phyloP scores from a whole-genome alignment of 2,329 filamentous ascomycete genomes.

The Pyricularia sp. region DNA sequence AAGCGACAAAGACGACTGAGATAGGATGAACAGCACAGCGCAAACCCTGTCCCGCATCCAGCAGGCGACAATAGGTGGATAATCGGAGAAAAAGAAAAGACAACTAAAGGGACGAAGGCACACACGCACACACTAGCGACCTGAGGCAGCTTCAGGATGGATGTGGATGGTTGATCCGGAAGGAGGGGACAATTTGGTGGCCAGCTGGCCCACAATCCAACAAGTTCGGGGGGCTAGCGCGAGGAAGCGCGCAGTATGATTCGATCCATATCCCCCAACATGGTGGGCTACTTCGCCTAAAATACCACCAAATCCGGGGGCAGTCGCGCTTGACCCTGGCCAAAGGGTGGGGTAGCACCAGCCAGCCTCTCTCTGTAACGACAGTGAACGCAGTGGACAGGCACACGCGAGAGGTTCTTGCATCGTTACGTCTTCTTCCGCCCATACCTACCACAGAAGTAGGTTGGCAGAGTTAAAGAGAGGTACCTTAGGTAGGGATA shows the following conservation, averaged over 20 bases:
- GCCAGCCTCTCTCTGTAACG: not conserved
- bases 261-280: not conserved
- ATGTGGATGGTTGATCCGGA: not conserved
- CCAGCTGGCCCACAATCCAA: not conserved
- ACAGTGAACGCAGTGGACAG: not conserved
- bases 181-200: not conserved
- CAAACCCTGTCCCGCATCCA: not conserved
- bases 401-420: not conserved
- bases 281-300: not conserved
- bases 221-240: not conserved
- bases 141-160: not conserved
- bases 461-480: too few relatives aligned
- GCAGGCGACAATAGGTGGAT: not conserved
- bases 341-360: not conserved
- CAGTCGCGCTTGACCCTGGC: not conserved
- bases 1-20: not conserved
- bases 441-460: not conserved
- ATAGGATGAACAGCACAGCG: not conserved
- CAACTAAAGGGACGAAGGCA: not conserved
- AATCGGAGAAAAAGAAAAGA: not conserved
- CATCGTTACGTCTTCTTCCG: not conserved
- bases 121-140: not conserved
- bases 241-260: not conserved
- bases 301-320: constrained; percentile 1
- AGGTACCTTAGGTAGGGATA: too few relatives aligned